Percentiles rank a stretch among this genome's conserved stretches.
These are phyloP conservation scores for Adansonia grandidieri DNA, from an alignment of 441 rosid genomes.

Conservation along the genomic window DNA sequence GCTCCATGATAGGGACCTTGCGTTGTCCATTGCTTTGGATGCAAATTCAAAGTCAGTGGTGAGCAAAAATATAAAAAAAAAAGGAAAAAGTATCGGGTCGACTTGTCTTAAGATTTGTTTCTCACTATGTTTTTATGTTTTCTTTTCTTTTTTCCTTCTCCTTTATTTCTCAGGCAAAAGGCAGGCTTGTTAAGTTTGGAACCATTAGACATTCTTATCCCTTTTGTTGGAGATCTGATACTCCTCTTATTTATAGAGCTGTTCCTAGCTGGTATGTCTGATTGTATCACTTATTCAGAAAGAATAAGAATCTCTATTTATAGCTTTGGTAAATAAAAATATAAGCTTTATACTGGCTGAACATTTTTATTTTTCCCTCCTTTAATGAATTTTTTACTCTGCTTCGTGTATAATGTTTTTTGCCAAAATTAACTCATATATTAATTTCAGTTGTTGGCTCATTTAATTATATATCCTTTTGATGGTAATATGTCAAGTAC, in stretches of 20 bases:
- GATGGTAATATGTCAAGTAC: neutral
- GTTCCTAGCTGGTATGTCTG: slow-evolving; percentile 91
- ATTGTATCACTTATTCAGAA: neutral
- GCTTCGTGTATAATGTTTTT: neutral
- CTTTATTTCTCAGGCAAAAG: slow-evolving; percentile 70
- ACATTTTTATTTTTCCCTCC: neutral
- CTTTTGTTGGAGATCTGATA: slow-evolving; percentile 94
- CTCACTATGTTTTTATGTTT: slow-evolving; percentile 7
- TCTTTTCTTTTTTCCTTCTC: slow-evolving; percentile 21
- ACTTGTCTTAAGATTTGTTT: neutral
- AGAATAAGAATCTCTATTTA: slow-evolving; percentile 13
- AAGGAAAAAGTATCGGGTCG: neutral
- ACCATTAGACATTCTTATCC: slow-evolving; percentile 86
- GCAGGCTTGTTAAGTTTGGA: slow-evolving; percentile 92
- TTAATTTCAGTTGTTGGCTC: neutral
- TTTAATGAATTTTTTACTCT: neutral
- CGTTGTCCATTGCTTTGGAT: neutral
- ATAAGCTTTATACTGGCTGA: neutral
- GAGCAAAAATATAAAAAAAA: neutral
- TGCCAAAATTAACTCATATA: neutral
- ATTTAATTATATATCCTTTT: neutral
- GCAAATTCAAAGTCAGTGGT: neutral
- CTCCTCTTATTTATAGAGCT: slow-evolving; percentile 97
- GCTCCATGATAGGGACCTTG: neutral
- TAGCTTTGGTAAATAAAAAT: neutral